These are phyloP conservation scores for Cryptosporidium muris DNA, from an alignment of 169 alveolate species.

Conservation along the genomic window DNA sequence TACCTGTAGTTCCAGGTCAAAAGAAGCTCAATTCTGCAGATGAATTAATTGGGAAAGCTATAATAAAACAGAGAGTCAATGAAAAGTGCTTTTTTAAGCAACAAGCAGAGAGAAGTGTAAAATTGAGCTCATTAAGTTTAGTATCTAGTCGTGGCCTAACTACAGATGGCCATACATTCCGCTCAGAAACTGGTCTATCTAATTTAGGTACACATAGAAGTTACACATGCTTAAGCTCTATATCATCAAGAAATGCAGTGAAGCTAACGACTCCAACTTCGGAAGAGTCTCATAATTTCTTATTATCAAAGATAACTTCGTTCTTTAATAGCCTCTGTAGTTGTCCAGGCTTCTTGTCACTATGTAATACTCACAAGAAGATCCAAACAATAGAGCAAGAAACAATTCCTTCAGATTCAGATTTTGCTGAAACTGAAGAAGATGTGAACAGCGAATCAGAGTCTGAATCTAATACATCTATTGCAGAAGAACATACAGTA, in stretches of 20 bases:
- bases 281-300: conserved; percentile 5
- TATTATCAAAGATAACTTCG: conserved; percentile 17
- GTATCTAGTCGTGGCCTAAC: conserved; percentile 14
- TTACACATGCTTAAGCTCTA: conserved; percentile 47
- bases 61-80: conserved; percentile 56
- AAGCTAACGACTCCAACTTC: not conserved
- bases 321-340: conserved; percentile 45
- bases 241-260: not conserved
- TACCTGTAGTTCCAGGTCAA: conserved; percentile 44
- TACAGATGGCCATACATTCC: conserved; percentile 2
- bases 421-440: conserved; percentile 67
- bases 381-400: conserved; percentile 58
- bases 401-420: conserved; percentile 56
- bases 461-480: too few species aligned
- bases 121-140: conserved; percentile 22
- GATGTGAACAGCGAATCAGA: not conserved
- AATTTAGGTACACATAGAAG: conserved; percentile 45
- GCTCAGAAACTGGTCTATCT: conserved; percentile 18
- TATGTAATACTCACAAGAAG: conserved; percentile 30
- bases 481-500: too few species aligned
- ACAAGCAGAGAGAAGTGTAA: not conserved
- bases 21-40: conserved; percentile 59
- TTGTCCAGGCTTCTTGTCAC: conserved; percentile 66
- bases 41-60: conserved; percentile 56
- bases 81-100: not conserved